phyloP scores from a whole-genome alignment of 2,329 filamentous ascomycete species.

The Neophaeococcomyces mojaviensis region DNA sequence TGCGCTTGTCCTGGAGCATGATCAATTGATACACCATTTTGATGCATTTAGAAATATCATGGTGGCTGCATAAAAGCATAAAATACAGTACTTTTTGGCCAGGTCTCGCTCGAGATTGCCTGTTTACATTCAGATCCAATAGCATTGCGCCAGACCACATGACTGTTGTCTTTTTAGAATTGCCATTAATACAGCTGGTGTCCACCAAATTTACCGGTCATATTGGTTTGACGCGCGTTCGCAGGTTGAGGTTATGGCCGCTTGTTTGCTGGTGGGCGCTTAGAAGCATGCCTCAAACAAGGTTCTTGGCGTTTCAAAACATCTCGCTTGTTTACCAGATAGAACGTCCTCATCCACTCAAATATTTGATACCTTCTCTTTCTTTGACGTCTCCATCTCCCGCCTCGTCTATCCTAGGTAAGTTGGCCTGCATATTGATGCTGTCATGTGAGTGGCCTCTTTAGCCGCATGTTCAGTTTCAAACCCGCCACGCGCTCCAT shows the following conservation, averaged over 20 bases:
- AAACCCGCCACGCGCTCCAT: neutral
- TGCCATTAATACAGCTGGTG: too few species aligned
- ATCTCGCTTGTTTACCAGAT: neutral
- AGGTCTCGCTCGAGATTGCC: too few species aligned
- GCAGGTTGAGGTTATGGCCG: slow-evolving; percentile 1
- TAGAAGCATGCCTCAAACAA: slow-evolving; percentile 1
- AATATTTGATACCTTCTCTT: neutral
- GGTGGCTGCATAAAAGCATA: too few species aligned
- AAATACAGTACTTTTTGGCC: too few species aligned
- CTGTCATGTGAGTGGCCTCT: slow-evolving; percentile 3
- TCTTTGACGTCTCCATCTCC: neutral
- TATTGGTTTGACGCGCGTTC: neutral
- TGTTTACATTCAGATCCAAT: too few species aligned
- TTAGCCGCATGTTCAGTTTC: slow-evolving; percentile 8
- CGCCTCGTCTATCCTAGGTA: neutral
- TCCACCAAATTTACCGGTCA: neutral
- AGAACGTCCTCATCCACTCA: slow-evolving; percentile 4
- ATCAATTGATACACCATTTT: too few species aligned
- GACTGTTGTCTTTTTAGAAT: too few species aligned
- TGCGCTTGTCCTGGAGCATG: too few species aligned
- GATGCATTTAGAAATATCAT: too few species aligned
- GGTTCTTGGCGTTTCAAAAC: slow-evolving; percentile 8
- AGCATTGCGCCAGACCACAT: too few species aligned
- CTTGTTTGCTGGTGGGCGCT: too few species aligned
- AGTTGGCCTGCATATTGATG: neutral